These are phyloP conservation scores for Candida nanaspora DNA, from an alignment of 805 yeast species.

Conservation along the genomic window DNA sequence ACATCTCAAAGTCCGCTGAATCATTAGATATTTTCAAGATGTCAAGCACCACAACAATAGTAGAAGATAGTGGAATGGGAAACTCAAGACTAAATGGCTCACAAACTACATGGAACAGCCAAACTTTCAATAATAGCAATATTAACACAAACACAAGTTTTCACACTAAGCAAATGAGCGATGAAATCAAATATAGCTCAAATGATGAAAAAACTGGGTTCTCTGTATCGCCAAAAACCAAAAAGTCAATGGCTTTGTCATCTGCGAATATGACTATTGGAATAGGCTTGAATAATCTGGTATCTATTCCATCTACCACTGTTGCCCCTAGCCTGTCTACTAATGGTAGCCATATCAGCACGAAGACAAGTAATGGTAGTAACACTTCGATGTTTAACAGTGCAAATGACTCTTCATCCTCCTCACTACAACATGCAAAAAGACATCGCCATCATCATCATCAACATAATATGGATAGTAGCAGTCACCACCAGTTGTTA, in stretches of 20 bases:
- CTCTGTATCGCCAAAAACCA: not conserved
- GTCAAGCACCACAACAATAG: not conserved
- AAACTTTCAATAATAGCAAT: not conserved
- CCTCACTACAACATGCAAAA: too few relatives aligned
- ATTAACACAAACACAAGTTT: not conserved
- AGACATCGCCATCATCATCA: not conserved
- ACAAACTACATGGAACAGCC: not conserved
- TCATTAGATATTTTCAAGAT: not conserved
- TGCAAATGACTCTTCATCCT: not conserved
- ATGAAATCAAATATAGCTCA: not conserved
- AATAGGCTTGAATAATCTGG: not conserved
- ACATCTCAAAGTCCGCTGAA: not conserved
- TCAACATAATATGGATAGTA: not conserved
- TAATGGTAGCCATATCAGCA: not conserved
- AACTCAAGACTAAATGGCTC: not conserved
- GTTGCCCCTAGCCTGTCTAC: too few relatives aligned
- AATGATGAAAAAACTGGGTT: not conserved
- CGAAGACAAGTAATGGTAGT: not conserved
- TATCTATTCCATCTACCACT: not conserved
- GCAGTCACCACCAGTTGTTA: not conserved
- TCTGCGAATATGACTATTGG: slow-evolving; percentile 5
- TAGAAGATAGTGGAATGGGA: not conserved
- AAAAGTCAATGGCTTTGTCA: slow-evolving; percentile 1
- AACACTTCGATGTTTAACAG: not conserved
- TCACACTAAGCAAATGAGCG: not conserved